These are phyloP conservation scores for Candida piceae DNA, from an alignment of 805 yeast genomes.

Conservation along the genomic window DNA sequence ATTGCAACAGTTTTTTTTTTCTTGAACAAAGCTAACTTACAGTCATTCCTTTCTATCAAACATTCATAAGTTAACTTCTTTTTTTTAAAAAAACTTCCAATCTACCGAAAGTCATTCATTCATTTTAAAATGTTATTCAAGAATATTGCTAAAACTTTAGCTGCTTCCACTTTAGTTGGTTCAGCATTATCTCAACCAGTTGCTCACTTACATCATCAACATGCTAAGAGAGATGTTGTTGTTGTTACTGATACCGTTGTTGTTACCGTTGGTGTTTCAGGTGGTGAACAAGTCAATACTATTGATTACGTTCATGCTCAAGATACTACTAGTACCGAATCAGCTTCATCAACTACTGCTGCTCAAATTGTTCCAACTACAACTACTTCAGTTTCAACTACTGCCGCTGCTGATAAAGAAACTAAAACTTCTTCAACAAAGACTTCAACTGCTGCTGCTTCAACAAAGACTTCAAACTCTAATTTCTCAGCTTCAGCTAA, in stretches of 20 bases:
- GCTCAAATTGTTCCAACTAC: constrained; percentile 12
- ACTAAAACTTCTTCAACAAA: constrained; percentile 24
- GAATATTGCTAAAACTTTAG: constrained; percentile 37
- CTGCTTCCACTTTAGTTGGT: constrained; percentile 44
- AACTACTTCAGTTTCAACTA: constrained; percentile 26
- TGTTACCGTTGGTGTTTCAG: constrained; percentile 40
- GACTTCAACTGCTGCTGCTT: constrained; percentile 23
- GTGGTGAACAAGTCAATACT: constrained; percentile 28
- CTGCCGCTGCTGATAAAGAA: constrained; percentile 32
- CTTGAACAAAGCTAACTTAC: constrained; percentile 1
- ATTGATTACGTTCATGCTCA: constrained; percentile 29
- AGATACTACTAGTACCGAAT: constrained; percentile 15
- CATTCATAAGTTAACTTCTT: background rate
- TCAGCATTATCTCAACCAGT: constrained; percentile 55
- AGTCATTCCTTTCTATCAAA: background rate
- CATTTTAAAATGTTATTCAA: constrained; percentile 23
- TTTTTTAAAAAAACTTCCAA: background rate
- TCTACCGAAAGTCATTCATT: background rate
- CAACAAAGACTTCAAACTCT: constrained; percentile 5
- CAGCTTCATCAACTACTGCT: constrained; percentile 24
- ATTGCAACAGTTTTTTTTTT: background rate
- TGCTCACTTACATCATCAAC: constrained; percentile 54
- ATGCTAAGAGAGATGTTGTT: constrained; percentile 51
- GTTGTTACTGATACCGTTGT: constrained; percentile 45
- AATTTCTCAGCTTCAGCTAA: constrained; percentile 35